A percentile compares a stretch with the other conserved stretches of the same genome.
Conservation (phyloP, 768 basidiomycete species). For the Tulasnella sp. region DNA sequence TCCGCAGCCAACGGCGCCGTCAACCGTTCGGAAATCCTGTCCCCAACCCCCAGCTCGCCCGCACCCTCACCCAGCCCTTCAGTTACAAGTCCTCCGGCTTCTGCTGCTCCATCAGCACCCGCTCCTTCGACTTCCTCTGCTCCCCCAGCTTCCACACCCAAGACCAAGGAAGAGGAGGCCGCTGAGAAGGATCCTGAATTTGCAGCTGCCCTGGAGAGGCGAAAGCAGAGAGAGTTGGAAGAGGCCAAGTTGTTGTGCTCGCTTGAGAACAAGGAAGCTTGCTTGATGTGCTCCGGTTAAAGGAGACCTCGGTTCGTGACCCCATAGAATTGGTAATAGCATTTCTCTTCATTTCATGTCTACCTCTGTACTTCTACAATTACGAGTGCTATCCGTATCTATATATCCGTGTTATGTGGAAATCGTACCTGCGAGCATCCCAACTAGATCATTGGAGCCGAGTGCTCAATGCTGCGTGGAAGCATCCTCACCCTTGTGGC, state of each 20-base stretch:
- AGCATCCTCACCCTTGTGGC: too few relatives aligned
- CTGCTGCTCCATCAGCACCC: slow-evolving; percentile 34
- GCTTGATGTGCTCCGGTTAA: slow-evolving; percentile 78
- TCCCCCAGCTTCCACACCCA: slow-evolving; percentile 40
- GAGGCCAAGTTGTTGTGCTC: slow-evolving; percentile 83
- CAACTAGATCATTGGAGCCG: too few relatives aligned
- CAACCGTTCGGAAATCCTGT: slow-evolving; percentile 39
- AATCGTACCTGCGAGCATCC: not conserved
- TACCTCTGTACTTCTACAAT: slow-evolving; percentile 1
- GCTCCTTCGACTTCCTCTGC: not conserved
- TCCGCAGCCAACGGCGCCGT: slow-evolving; percentile 44
- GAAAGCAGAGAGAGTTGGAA: slow-evolving; percentile 73
- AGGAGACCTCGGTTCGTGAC: not conserved
- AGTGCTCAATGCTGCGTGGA: not conserved
- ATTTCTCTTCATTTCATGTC: not conserved
- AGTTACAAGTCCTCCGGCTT: slow-evolving; percentile 27
- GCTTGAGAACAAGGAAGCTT: slow-evolving; percentile 92
- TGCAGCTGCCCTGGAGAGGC: slow-evolving; percentile 72
- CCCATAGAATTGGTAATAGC: not conserved
- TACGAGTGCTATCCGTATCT: slow-evolving; percentile 9
- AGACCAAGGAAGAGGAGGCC: slow-evolving; percentile 49
- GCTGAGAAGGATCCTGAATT: slow-evolving; percentile 73
- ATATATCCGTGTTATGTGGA: not conserved
- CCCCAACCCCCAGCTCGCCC: slow-evolving; percentile 39
- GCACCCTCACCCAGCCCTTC: slow-evolving; percentile 13